These are phyloP conservation scores for Epichloe amarillans DNA, from an alignment of 2,329 filamentous ascomycete genomes.

Conservation along the genomic window DNA sequence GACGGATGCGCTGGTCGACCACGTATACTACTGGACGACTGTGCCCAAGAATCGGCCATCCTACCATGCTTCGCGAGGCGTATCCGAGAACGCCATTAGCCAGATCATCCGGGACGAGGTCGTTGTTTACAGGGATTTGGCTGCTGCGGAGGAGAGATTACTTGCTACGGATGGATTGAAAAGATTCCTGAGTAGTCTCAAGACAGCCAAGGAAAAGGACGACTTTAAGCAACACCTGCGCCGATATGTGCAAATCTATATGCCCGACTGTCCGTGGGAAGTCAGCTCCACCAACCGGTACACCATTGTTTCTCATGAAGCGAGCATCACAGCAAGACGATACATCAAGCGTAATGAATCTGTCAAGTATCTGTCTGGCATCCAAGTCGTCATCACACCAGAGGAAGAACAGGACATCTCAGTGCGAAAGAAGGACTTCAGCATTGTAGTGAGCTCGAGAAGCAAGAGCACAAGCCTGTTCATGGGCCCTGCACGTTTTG, in stretches of 20 bases:
- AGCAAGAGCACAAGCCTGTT: constrained; percentile 87
- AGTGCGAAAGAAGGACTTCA: constrained; percentile 80
- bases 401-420: constrained; percentile 80
- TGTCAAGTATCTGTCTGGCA: constrained; percentile 82
- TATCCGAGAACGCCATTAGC: constrained; percentile 51
- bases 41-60: constrained; percentile 88
- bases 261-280: constrained; percentile 89
- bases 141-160: constrained; percentile 57
- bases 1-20: constrained; percentile 89
- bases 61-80: constrained; percentile 71
- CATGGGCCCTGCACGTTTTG: constrained; percentile 87
- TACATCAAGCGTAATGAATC: constrained; percentile 70
- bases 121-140: constrained; percentile 59
- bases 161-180: constrained; percentile 60
- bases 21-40: constrained; percentile 91
- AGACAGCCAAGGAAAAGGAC: constrained; percentile 65
- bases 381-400: constrained; percentile 81
- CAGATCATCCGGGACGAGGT: constrained; percentile 52
- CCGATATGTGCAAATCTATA: constrained; percentile 85
- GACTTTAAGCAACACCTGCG: constrained; percentile 78
- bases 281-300: constrained; percentile 87
- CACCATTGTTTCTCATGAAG: constrained; percentile 81
- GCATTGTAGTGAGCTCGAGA: constrained; percentile 85
- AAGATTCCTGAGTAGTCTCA: constrained; percentile 55
- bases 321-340: constrained; percentile 68